Percentiles rank a stretch among this genome's conserved stretches.
phyloP scores from a whole-genome alignment of 148 eudicot genomes.

The Talinum fruticosum region DNA sequence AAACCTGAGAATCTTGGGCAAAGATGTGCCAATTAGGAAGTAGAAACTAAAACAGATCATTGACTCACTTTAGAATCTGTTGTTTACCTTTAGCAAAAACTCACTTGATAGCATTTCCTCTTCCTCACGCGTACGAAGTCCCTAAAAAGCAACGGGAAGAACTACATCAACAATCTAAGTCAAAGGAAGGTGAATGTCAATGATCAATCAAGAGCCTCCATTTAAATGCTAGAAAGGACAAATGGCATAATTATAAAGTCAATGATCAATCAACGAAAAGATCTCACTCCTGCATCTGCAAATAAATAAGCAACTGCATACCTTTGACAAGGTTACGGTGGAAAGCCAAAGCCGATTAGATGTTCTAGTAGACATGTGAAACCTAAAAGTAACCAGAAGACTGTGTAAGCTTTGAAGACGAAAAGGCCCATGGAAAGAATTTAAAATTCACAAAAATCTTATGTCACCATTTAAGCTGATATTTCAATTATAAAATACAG shows the following conservation, averaged over 20 bases:
- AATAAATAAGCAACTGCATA: constrained; percentile 19
- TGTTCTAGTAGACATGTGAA: constrained; percentile 84
- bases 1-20: neutral
- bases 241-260: too few relatives aligned
- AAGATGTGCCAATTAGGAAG: neutral
- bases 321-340: constrained; percentile 81
- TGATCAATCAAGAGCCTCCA: neutral
- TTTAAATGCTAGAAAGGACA: neutral
- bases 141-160: constrained; percentile 43
- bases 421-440: neutral
- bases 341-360: constrained; percentile 65
- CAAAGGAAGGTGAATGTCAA: constrained; percentile 6
- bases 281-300: neutral
- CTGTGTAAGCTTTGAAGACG: neutral
- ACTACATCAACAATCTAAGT: neutral
- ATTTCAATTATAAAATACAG: neutral
- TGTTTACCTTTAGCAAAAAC: constrained; percentile 64
- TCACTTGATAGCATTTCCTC: constrained; percentile 90
- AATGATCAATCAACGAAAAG: too few relatives aligned
- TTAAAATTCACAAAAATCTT: neutral
- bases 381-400: constrained; percentile 44
- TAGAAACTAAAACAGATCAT: neutral
- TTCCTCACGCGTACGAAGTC: constrained; percentile 82
- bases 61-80: constrained; percentile 5
- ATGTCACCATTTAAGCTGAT: neutral